A percentile compares a stretch with the other conserved stretches of the same genome.
Conservation (phyloP, 2,329 filamentous ascomycete genomes). For the Clonostachys rosea region DNA sequence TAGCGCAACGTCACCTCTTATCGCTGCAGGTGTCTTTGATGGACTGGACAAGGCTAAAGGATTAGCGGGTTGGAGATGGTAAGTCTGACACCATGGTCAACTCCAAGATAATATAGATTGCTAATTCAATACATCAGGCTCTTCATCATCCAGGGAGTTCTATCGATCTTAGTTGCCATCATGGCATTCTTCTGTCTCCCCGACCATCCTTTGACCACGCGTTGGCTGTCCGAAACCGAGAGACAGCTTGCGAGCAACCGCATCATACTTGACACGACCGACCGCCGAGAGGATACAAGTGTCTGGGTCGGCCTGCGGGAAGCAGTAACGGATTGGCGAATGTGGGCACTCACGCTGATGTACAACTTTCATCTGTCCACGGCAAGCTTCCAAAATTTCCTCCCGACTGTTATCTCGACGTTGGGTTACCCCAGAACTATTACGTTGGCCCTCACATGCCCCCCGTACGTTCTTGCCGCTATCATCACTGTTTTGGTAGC, state of each 20-base stretch:
- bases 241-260: slow-evolving; percentile 34
- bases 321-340: slow-evolving; percentile 36
- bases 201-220: slow-evolving; percentile 34
- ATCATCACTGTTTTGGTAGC: slow-evolving; percentile 35
- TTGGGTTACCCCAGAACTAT: slow-evolving; percentile 32
- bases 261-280: slow-evolving; percentile 39
- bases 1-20: slow-evolving; percentile 58
- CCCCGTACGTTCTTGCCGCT: slow-evolving; percentile 31
- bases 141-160: slow-evolving; percentile 62
- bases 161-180: slow-evolving; percentile 18
- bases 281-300: slow-evolving; percentile 29
- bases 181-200: slow-evolving; percentile 19
- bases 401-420: slow-evolving; percentile 12
- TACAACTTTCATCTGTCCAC: slow-evolving; percentile 45
- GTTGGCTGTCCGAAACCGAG: slow-evolving; percentile 35
- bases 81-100: slow-evolving; percentile 17
- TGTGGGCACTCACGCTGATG: slow-evolving; percentile 45
- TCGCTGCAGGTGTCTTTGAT: slow-evolving; percentile 51
- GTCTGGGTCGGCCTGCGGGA: slow-evolving; percentile 35
- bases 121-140: slow-evolving; percentile 22
- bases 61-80: slow-evolving; percentile 55
- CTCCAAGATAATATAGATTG: slow-evolving; percentile 3
- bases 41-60: slow-evolving; percentile 31
- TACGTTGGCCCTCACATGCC: slow-evolving; percentile 35
- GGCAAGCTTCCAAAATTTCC: slow-evolving; percentile 34